These are phyloP conservation scores for Olyra latifolia DNA, from an alignment of 176 grass and related monocot genomes.

Conservation along the genomic window DNA sequence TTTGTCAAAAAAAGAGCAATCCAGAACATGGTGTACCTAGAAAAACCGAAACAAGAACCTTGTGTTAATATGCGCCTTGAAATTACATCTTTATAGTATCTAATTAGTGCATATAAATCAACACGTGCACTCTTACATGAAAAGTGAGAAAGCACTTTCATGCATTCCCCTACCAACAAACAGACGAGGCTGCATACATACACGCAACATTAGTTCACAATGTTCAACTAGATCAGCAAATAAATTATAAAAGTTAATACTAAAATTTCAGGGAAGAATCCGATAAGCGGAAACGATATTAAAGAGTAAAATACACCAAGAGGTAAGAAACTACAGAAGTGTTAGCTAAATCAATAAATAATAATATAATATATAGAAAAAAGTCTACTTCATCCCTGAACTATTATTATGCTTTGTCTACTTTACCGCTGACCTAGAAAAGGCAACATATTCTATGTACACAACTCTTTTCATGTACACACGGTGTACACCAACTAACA, in stretches of 20 bases:
- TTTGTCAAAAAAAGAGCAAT: constrained; percentile 75
- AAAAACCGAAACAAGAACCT: constrained; percentile 19
- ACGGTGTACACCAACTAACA: no score
- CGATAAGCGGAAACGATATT: not conserved
- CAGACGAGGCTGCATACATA: constrained; percentile 67
- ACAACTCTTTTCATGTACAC: no score
- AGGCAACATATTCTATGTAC: no score
- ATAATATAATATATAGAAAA: not conserved
- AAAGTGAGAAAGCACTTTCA: constrained; percentile 88
- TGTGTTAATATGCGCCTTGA: constrained; percentile 13
- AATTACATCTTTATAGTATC: not conserved
- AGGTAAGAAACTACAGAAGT: constrained; percentile 11
- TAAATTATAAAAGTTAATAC: not conserved
- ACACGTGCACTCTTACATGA: constrained; percentile 64
- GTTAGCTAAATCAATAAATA: not conserved
- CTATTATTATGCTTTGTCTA: no score
- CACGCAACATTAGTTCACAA: constrained; percentile 17
- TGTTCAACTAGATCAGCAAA: constrained; percentile 21
- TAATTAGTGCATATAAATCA: not conserved
- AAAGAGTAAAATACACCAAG: not conserved
- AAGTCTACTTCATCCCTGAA: no score
- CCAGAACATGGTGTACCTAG: constrained; percentile 97
- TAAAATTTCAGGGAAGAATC: not conserved
- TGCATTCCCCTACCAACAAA: constrained; percentile 98
- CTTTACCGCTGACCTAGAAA: no score